These are phyloP conservation scores for Novymonas esmeraldas DNA, from an alignment of 208 protist genomes.

Conservation along the genomic window DNA sequence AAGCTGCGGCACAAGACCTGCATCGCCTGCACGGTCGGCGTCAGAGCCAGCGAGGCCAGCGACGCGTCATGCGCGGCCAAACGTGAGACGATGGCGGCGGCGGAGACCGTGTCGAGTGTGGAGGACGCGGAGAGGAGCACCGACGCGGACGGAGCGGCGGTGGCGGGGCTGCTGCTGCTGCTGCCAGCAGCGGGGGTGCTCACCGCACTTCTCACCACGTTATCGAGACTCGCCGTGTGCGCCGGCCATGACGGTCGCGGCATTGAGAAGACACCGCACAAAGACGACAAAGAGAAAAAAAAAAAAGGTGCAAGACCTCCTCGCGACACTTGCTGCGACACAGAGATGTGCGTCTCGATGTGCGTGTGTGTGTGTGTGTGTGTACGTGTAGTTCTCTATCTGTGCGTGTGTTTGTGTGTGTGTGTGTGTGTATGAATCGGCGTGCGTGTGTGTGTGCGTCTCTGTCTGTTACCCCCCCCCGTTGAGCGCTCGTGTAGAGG, in stretches of 20 bases:
- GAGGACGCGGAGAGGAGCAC: constrained; percentile 5
- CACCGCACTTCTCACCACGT: constrained; percentile 17
- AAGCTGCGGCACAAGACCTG: constrained; percentile 20
- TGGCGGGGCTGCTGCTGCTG: neutral
- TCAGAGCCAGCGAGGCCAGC: neutral
- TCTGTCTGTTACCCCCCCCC: too few relatives aligned
- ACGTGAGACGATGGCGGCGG: constrained; percentile 7
- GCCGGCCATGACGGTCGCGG: neutral
- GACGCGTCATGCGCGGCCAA: neutral
- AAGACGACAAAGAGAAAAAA: constrained; percentile 14
- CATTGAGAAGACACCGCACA: constrained; percentile 9
- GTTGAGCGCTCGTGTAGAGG: too few relatives aligned
- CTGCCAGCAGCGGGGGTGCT: neutral
- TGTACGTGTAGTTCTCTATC: too few relatives aligned
- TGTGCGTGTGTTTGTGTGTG: too few relatives aligned
- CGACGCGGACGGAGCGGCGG: neutral
- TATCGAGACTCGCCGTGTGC: constrained; percentile 15
- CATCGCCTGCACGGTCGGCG: constrained; percentile 17
- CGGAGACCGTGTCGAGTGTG: neutral
- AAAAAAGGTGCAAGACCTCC: too few relatives aligned
- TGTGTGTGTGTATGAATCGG: too few relatives aligned
- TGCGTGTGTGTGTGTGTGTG: too few relatives aligned
- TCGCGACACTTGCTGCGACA: too few relatives aligned
- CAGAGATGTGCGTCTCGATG: too few relatives aligned
- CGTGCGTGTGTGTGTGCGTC: too few relatives aligned